These are phyloP conservation scores for Spinacia oleracea DNA, from an alignment of 179 eudicot genomes.

Conservation along the genomic window DNA sequence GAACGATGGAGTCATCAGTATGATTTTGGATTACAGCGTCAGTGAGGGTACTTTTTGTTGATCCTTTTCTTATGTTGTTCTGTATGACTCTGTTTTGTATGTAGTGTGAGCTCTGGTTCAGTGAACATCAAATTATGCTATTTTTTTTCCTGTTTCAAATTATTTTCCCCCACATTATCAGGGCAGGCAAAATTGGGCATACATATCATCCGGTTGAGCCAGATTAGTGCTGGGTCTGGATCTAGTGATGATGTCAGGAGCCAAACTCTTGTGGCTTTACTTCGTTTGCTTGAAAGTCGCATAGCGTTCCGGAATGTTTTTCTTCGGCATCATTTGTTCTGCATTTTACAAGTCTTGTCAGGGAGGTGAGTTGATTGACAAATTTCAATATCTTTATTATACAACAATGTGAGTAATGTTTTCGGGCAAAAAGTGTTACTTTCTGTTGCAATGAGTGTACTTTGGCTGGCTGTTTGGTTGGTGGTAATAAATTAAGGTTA, in stretches of 20 bases:
- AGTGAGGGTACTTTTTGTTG: not conserved
- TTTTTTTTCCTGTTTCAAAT: not conserved
- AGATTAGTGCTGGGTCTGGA: slow-evolving; percentile 56
- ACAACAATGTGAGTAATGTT: not conserved
- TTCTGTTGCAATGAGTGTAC: no score
- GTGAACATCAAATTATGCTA: not conserved
- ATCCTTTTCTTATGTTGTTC: not conserved
- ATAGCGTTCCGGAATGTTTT: slow-evolving; percentile 70
- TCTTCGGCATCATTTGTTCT: slow-evolving; percentile 89
- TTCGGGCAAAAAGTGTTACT: not conserved
- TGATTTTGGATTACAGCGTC: not conserved
- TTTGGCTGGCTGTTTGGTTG: no score
- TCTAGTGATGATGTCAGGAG: slow-evolving; percentile 54
- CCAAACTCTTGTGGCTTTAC: slow-evolving; percentile 78
- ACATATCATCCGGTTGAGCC: slow-evolving; percentile 80
- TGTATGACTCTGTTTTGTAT: not conserved
- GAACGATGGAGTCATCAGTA: not conserved
- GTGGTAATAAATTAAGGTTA: no score
- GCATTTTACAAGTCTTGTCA: slow-evolving; percentile 90
- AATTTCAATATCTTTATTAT: not conserved
- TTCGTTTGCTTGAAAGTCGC: slow-evolving; percentile 82
- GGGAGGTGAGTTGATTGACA: slow-evolving; percentile 58
- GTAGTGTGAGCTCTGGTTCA: not conserved
- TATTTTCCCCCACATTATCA: slow-evolving; percentile 29
- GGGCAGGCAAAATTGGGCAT: slow-evolving; percentile 89